Percentiles rank a stretch among this genome's conserved stretches.
phyloP scores from a whole-genome alignment of 352 stramenopile species.

The Saprolegnia parasitica region DNA sequence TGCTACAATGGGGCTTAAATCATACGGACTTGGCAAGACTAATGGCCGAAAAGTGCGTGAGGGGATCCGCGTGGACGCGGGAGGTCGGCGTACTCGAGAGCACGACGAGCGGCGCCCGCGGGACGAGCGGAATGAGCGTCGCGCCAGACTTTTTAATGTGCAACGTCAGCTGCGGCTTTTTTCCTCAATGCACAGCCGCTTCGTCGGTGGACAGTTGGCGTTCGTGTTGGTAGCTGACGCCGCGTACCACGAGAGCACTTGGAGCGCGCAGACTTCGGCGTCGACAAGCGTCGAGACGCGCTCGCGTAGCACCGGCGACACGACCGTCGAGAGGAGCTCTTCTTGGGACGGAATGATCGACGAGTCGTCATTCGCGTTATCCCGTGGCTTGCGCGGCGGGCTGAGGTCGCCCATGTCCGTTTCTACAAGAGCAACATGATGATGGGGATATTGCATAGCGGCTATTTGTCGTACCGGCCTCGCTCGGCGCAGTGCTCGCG shows the following conservation, averaged over 20 bases:
- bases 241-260: conserved; percentile 73
- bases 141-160: not conserved
- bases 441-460: too few species aligned
- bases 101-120: not conserved
- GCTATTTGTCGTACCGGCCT: not conserved
- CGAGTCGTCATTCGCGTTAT: conserved; percentile 23
- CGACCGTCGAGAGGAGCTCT: conserved; percentile 62
- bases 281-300: conserved; percentile 70
- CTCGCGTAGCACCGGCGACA: conserved; percentile 58
- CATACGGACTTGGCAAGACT: not conserved
- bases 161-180: not conserved
- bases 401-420: not conserved
- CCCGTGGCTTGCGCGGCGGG: not conserved
- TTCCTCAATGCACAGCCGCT: conserved; percentile 5
- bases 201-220: not conserved
- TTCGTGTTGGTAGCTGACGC: not conserved
- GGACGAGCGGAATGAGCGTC: not conserved
- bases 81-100: not conserved
- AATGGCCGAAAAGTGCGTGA: not conserved
- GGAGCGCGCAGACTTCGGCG: conserved; percentile 68
- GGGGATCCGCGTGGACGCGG: not conserved
- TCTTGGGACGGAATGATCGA: conserved; percentile 59
- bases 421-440: not conserved
- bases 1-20: not conserved
- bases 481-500: not conserved